Conservation (phyloP, 345 rosid genomes). For the Noccaea caerulescens region DNA sequence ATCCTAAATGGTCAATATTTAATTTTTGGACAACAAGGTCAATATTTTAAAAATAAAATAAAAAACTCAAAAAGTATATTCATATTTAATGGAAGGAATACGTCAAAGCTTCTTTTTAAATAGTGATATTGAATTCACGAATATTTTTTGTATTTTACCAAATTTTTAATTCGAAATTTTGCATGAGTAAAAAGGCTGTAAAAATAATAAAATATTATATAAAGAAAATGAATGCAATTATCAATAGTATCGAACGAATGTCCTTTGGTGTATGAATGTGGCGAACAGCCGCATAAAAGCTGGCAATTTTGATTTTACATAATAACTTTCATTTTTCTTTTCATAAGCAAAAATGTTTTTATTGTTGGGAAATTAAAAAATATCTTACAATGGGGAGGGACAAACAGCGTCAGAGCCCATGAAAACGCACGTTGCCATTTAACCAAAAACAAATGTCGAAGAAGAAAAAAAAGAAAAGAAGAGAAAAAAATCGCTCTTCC, state of each 20-base stretch:
- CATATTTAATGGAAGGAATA: background rate
- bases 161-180: background rate
- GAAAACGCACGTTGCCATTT: conserved; percentile 47
- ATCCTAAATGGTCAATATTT: background rate
- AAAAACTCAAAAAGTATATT: background rate
- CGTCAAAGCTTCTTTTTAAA: background rate
- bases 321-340: background rate
- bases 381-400: conserved; percentile 32
- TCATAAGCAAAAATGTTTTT: conserved; percentile 5
- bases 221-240: background rate
- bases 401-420: conserved; percentile 47
- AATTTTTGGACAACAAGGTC: background rate
- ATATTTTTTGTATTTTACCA: background rate
- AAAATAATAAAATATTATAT: background rate
- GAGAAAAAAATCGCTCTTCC: conserved; percentile 25
- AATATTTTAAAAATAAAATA: background rate
- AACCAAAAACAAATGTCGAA: background rate
- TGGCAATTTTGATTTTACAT: conserved; percentile 40
- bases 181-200: background rate
- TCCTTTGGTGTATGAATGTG: conserved; percentile 45
- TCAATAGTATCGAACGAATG: conserved; percentile 39
- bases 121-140: background rate
- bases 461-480: background rate
- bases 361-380: conserved; percentile 28
- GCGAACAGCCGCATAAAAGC: conserved; percentile 48